Base-by-base conservation (phyloP, 225 moss, liverwort and hornwort genomes). In the Asterella californica region DNA sequence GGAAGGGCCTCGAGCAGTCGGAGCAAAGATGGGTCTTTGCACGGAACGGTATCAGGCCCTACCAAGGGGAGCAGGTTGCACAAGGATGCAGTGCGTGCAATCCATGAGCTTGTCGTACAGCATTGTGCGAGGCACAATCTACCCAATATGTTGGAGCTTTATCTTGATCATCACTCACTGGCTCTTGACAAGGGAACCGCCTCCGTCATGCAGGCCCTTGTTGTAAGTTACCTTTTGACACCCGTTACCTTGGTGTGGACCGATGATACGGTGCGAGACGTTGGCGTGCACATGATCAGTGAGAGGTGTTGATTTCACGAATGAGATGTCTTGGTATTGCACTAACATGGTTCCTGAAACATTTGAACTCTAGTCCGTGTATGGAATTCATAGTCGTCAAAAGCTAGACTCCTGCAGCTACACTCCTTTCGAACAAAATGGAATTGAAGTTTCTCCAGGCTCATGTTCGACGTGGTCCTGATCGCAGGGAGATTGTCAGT, bases 121-220 rank as follows among this genome's bases (percentile, higher is more conserved):
- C 94, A 97, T 79, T 94, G 94, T 85, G 91, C 94, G 79, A 91
- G 88, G 79, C 82, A 91, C 76, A 90, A 89, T 61, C 85, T 97
- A 17, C 75, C 85, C 42, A 91, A 91, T 76, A 87, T 93, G 65
- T 80, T 97, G 83, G 92, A 94, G 82, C 90, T 90, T 17, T 94
- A 94, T 82, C 68, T 94, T 76, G 93, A 94, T 85, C 90, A 87
- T 77, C 91, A 93, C 76, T 89, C 93, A 24, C 83, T 97, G 62
- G 93, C 90, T 62, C 86, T 87, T 76, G 96, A 94, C 81, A 93
- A 91, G 88, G 93, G 87, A 38, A 89, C 88, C 74, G 93, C 90
- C 75, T 76, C 90, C 59, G 83, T 85, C 61, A 85, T 94, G 90
- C 89, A 80, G 78, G 82, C 82, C 65, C 87, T 94, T 86, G 88